phyloP scores from a whole-genome alignment of 148 eudicot genomes.

The Rhododendron kiyosumense region DNA sequence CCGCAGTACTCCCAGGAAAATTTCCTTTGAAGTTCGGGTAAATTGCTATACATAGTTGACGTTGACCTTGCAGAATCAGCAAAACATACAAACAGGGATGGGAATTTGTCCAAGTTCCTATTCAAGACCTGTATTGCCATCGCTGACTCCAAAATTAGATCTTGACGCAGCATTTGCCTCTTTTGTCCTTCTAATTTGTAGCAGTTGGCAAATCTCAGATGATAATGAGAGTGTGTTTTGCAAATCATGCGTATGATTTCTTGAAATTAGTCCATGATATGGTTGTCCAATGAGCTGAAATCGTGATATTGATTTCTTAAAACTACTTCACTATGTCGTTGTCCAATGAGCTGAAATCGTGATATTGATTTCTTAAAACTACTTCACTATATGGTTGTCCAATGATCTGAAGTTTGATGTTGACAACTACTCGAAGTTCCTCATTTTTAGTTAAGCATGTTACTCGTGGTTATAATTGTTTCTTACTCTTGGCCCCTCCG shows the following conservation, averaged over 20 bases:
- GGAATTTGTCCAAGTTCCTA: not conserved
- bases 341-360: not conserved
- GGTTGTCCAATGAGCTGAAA: not conserved
- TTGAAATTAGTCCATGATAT: not conserved
- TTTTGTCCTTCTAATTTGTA: not conserved
- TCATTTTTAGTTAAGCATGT: not conserved
- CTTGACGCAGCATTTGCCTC: not conserved
- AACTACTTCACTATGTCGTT: not conserved
- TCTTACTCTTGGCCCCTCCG: constrained; percentile 24
- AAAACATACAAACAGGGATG: not conserved
- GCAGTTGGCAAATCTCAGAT: not conserved
- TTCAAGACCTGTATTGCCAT: not conserved
- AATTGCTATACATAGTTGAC: not conserved
- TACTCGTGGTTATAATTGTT: not conserved
- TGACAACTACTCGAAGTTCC: not conserved
- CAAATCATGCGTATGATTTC: not conserved
- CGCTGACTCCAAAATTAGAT: not conserved
- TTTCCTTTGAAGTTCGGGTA: not conserved
- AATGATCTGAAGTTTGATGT: not conserved
- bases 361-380: not conserved
- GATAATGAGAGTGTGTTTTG: not conserved
- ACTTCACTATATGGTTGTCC: not conserved
- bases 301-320: not conserved
- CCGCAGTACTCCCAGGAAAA: not conserved
- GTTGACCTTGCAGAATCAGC: not conserved